Evolutionary conservation across 306 rosid species (phyloP).

Genomic region (Malus sieversii): DNA sequence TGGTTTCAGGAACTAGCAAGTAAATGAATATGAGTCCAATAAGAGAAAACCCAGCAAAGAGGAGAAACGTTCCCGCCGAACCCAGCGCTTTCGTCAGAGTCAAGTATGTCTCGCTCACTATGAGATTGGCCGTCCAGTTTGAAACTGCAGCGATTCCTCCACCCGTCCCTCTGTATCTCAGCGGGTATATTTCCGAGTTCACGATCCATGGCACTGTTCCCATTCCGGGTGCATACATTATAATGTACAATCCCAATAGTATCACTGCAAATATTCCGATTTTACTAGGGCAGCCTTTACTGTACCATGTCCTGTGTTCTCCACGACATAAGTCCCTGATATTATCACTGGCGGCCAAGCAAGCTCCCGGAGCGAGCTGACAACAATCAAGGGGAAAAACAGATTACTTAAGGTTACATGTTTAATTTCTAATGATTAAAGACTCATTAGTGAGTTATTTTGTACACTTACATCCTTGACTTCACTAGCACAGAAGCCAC

Average conservation of each 20-base stretch:
- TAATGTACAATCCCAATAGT: constrained; percentile 53
- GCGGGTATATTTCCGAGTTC: constrained; percentile 69
- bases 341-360: constrained; percentile 36
- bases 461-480: constrained; percentile 28
- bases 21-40: constrained; percentile 44
- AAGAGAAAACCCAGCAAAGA: constrained; percentile 55
- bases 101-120: constrained; percentile 61
- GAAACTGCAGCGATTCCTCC: constrained; percentile 81
- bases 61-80: constrained; percentile 57
- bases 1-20: constrained; percentile 53
- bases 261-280: constrained; percentile 59
- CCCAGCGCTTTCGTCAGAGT: constrained; percentile 45
- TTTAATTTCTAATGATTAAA: background rate
- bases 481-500: constrained; percentile 53
- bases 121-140: constrained; percentile 65
- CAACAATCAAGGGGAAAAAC: background rate
- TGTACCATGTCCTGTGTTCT: constrained; percentile 44
- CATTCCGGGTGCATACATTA: constrained; percentile 66
- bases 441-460: background rate
- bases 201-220: constrained; percentile 80
- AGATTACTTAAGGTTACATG: background rate
- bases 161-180: constrained; percentile 62
- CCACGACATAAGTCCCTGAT: constrained; percentile 26
- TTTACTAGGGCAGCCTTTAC: constrained; percentile 66
- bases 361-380: constrained; percentile 61